A percentile compares a stretch with the other conserved stretches of the same genome.
Conservation (phyloP, 2,329 filamentous ascomycete genomes). For the Aspergillus sojae region DNA sequence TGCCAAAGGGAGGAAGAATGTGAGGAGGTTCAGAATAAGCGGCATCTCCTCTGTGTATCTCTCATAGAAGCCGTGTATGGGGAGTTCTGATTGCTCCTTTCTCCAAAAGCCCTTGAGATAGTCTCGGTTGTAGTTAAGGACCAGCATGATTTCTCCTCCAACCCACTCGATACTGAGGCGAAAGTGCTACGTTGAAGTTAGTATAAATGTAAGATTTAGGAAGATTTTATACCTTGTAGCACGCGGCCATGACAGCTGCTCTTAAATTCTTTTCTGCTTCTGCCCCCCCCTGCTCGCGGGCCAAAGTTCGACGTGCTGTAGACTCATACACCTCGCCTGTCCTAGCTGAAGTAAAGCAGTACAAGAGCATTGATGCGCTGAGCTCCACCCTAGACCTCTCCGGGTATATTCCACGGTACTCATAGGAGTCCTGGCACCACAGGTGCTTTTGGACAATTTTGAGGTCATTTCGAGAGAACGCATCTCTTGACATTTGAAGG, state of each 20-base stretch:
- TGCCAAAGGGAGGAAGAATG: constrained; percentile 22
- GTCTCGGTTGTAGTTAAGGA: constrained; percentile 18
- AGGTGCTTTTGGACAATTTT: constrained; percentile 22
- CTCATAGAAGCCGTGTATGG: constrained; percentile 20
- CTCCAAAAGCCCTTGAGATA: constrained; percentile 20
- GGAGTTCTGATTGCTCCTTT: constrained; percentile 18
- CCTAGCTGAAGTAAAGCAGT: constrained; percentile 21
- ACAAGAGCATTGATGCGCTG: constrained; percentile 19
- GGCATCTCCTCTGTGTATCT: constrained; percentile 16
- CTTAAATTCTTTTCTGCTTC: constrained; percentile 9
- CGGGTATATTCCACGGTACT: constrained; percentile 16
- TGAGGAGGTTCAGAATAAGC: constrained; percentile 20
- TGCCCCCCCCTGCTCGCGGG: constrained; percentile 5
- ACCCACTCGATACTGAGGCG: constrained; percentile 22
- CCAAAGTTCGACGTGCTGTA: constrained; percentile 11
- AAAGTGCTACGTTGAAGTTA: constrained; percentile 19
- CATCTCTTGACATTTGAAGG: constrained; percentile 11
- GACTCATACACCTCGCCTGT: constrained; percentile 21
- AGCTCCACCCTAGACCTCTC: constrained; percentile 17
- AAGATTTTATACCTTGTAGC: constrained; percentile 18
- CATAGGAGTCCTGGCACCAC: constrained; percentile 20
- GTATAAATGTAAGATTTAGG: constrained; percentile 5
- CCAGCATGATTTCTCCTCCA: constrained; percentile 20
- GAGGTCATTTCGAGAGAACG: constrained; percentile 20
- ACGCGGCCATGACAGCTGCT: constrained; percentile 17